Percentiles rank a stretch among this genome's conserved stretches.
These are phyloP conservation scores for Ceratonia siliqua DNA, from an alignment of 306 rosid species.

Conservation along the genomic window DNA sequence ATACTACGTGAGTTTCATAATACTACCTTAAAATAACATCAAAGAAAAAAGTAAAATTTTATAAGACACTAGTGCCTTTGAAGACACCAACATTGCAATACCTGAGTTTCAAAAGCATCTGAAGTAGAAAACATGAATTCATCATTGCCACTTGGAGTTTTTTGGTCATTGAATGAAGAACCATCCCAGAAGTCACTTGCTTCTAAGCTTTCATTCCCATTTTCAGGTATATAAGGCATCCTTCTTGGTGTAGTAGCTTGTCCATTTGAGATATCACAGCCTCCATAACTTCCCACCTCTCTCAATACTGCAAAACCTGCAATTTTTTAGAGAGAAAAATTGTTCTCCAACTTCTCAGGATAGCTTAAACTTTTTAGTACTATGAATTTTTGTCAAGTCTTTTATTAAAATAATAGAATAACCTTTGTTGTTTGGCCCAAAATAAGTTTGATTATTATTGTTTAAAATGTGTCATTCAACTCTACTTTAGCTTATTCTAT, in stretches of 20 bases:
- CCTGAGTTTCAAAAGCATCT: slow-evolving; percentile 59
- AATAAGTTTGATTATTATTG: too few relatives aligned
- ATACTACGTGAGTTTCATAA: too few relatives aligned
- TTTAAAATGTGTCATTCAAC: too few relatives aligned
- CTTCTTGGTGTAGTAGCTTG: slow-evolving; percentile 46
- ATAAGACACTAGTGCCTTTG: too few relatives aligned
- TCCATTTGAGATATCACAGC: slow-evolving; percentile 47
- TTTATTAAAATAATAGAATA: too few relatives aligned
- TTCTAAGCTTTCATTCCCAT: slow-evolving; percentile 45
- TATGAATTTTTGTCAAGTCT: neutral
- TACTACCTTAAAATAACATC: too few relatives aligned
- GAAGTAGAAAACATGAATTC: slow-evolving; percentile 57
- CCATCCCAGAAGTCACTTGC: slow-evolving; percentile 59
- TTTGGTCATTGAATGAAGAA: slow-evolving; percentile 47
- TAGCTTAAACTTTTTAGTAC: neutral
- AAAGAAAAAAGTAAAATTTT: too few relatives aligned
- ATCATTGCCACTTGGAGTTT: slow-evolving; percentile 56
- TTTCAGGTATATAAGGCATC: slow-evolving; percentile 66
- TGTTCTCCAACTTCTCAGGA: neutral
- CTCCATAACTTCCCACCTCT: slow-evolving; percentile 42
- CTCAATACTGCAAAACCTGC: slow-evolving; percentile 54
- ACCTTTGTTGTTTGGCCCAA: too few relatives aligned
- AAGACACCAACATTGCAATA: too few relatives aligned
- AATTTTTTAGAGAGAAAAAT: neutral
- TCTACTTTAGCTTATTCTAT: too few relatives aligned